Base-by-base conservation (phyloP, 2,329 filamentous ascomycete species). In the Ophiostoma montium region DNA sequence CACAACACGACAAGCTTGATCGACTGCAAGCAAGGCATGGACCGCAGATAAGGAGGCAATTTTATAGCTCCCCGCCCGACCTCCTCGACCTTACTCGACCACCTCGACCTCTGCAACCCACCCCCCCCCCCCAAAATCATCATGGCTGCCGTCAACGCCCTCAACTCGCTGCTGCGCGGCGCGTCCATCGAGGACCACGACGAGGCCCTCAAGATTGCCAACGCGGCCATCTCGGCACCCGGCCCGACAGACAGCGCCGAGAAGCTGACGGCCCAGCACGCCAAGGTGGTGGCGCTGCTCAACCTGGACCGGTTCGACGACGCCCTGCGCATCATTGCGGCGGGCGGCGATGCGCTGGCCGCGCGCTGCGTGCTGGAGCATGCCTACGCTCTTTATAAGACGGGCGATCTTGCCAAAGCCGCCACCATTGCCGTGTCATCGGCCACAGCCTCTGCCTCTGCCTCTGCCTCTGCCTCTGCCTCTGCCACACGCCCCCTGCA, bases 251-350 rank as follows among this genome's bases (percentile, higher is more conserved):
- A 51, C 51, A 47, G 52, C 55, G 45, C 47, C 35, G 56, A 58
- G 21, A 53, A 57, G 48, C 54, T 63, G 31, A 67, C 76, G 36
- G 80, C 82, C 48, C 79, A 82, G 35, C 80, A 82, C 61, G 82
- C 80, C 33, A 81, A 82, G 53, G 73, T 83, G 13, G 75, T 90
- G 41, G 84, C 86, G 19, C 73, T 92, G 18, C 71, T 92, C 48
- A 87, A 88, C 62, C 76, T 92, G 57, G 86, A 92, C 64, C 82
- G 85, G 51, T 92, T 83, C 63, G 77, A 84, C 50, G 86, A 92
- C 63, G 84, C 84, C 42, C 68, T 87, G 44, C 77, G 78, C 52
- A 74, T 78, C 49, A 74, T 90, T 52, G 75, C 80, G 52, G 76
- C 80, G 33, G 78, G 71, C 16, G 78, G 79, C 45, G 69, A 75